Conservation (phyloP, 352 stramenopile species). For the Phytophthora macrochlamydospora region DNA sequence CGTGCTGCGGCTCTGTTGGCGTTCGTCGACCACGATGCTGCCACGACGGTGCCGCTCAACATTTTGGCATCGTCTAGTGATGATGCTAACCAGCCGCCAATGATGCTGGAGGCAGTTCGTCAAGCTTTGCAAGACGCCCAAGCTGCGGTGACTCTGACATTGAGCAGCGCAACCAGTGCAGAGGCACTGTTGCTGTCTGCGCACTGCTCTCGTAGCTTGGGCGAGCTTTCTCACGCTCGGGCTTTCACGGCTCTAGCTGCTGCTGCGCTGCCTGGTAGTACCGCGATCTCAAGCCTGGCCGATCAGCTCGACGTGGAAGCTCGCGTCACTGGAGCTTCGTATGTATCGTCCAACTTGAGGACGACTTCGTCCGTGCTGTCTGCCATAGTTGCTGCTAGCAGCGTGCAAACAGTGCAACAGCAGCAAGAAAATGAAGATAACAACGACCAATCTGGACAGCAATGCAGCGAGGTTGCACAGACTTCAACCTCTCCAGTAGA, state of each 20-base stretch:
- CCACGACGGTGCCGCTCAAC: constrained; percentile 28
- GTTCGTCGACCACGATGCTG: constrained; percentile 49
- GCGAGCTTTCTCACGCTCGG: constrained; percentile 33
- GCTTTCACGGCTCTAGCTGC: constrained; percentile 33
- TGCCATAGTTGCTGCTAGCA: constrained; percentile 3
- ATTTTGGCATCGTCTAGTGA: constrained; percentile 19
- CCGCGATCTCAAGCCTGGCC: constrained; percentile 33
- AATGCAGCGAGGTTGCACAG: background rate
- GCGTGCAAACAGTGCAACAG: background rate
- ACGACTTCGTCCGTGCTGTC: constrained; percentile 17
- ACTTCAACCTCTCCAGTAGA: constrained; percentile 3
- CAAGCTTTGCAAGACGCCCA: constrained; percentile 54
- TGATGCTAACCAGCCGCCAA: constrained; percentile 22
- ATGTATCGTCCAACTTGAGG: constrained; percentile 21
- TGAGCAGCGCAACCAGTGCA: constrained; percentile 26
- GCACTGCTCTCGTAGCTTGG: constrained; percentile 48
- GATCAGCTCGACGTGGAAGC: constrained; percentile 43
- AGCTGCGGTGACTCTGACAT: constrained; percentile 27
- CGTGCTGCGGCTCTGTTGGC: constrained; percentile 41
- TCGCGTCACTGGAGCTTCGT: constrained; percentile 1
- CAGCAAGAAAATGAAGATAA: constrained; percentile 30
- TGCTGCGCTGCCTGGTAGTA: constrained; percentile 23
- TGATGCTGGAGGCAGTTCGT: constrained; percentile 39
- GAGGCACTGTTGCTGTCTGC: constrained; percentile 42
- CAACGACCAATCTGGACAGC: constrained; percentile 30